These are phyloP conservation scores for Pseudopithomyces chartarum DNA, from an alignment of 2,329 filamentous ascomycete genomes.

Conservation along the genomic window DNA sequence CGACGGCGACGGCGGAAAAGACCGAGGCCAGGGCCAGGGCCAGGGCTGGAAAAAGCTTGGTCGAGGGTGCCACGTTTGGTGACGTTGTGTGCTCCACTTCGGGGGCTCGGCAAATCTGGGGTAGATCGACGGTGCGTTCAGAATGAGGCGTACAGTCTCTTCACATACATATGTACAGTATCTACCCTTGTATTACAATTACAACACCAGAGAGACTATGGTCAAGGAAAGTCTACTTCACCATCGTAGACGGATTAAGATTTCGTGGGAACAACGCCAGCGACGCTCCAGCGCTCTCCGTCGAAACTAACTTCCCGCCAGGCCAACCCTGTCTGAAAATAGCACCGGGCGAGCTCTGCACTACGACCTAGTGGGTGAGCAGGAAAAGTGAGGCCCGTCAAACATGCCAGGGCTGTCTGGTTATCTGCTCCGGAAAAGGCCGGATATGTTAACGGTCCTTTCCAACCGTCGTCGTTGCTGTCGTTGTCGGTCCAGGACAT, in stretches of 20 bases:
- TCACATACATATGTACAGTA: background rate
- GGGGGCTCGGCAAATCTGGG: slow-evolving; percentile 10
- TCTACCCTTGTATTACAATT: background rate
- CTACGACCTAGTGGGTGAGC: slow-evolving; percentile 11
- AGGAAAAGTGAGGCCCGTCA: slow-evolving; percentile 20
- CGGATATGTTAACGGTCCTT: slow-evolving; percentile 17
- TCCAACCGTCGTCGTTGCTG: slow-evolving; percentile 16
- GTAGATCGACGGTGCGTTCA: slow-evolving; percentile 4
- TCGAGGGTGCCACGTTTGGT: background rate
- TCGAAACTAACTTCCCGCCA: slow-evolving; percentile 24
- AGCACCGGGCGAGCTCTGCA: slow-evolving; percentile 21
- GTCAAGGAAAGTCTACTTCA: too few species aligned
- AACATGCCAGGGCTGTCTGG: slow-evolving; percentile 19
- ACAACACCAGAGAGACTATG: background rate
- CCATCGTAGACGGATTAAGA: slow-evolving; percentile 2
- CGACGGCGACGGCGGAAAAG: background rate
- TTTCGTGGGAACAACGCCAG: slow-evolving; percentile 20
- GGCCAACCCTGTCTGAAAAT: slow-evolving; percentile 22
- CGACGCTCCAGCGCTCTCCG: slow-evolving; percentile 19
- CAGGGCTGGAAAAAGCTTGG: slow-evolving; percentile 5
- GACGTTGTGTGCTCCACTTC: slow-evolving; percentile 11
- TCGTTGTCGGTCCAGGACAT: slow-evolving; percentile 21
- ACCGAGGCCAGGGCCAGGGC: slow-evolving; percentile 3
- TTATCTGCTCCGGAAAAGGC: slow-evolving; percentile 21
- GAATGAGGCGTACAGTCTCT: background rate